These are phyloP conservation scores for Eucalyptus dawsonii DNA, from an alignment of 345 rosid genomes.

Conservation along the genomic window DNA sequence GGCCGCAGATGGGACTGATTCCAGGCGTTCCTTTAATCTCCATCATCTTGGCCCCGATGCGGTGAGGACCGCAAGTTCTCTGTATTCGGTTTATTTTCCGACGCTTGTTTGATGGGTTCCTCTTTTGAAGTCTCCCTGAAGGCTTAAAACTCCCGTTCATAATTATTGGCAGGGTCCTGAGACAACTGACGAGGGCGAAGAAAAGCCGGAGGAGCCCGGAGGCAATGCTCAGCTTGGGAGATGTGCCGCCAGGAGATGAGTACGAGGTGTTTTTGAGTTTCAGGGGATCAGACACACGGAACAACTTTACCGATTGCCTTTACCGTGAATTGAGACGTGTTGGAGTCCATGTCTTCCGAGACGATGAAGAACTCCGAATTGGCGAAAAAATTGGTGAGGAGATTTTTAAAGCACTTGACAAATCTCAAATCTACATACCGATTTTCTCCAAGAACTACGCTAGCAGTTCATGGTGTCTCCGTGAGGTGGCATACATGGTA, in stretches of 20 bases:
- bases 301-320: not conserved
- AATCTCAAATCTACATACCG: not conserved
- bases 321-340: fast-evolving
- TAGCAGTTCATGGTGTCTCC: not conserved
- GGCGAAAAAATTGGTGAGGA: not conserved
- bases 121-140: not conserved
- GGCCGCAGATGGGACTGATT: too few species aligned
- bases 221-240: not conserved
- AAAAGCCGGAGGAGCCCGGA: not conserved
- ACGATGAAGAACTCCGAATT: not conserved
- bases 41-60: too few species aligned
- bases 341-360: not conserved
- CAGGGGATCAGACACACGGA: not conserved
- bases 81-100: too few species aligned
- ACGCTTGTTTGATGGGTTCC: not conserved
- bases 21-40: too few species aligned
- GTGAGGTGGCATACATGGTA: fast-evolving
- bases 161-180: not conserved
- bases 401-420: not conserved
- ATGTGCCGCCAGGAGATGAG: not conserved
- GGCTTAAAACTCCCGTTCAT: not conserved
- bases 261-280: not conserved
- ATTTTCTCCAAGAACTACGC: not conserved
- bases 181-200: not conserved
- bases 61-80: too few species aligned